phyloP scores from a whole-genome alignment of 129 eudicot species.

The Tagetes patula region DNA sequence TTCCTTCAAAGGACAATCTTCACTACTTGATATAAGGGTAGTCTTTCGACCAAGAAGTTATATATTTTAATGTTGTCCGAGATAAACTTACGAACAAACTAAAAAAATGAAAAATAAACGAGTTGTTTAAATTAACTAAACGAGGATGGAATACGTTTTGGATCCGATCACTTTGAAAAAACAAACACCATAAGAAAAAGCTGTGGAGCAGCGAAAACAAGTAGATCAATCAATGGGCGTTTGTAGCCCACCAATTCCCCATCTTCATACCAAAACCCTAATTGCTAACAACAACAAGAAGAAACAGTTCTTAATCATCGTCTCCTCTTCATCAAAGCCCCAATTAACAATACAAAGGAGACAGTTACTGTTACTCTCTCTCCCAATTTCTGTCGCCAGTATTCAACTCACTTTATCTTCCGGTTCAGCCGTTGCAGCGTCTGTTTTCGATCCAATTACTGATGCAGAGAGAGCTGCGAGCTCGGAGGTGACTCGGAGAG shows the following conservation, averaged over 20 bases:
- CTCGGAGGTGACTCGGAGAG: constrained; percentile 37
- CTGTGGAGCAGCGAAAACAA: no score
- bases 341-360: constrained; percentile 36
- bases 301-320: constrained; percentile 22
- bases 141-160: no score
- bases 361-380: constrained; percentile 34
- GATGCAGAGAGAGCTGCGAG: constrained; percentile 48
- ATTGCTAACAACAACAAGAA: not conserved
- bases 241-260: constrained; percentile 44
- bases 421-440: constrained; percentile 24
- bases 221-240: constrained; percentile 33
- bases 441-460: constrained; percentile 36
- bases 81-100: no score
- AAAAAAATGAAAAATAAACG: no score
- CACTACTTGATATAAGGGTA: no score
- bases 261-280: constrained; percentile 34
- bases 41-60: no score
- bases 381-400: constrained; percentile 30
- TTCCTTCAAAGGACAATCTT: no score
- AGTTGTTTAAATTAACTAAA: no score
- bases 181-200: no score
- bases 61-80: no score
- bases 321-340: constrained; percentile 21
- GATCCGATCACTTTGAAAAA: no score
- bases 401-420: constrained; percentile 1